Conservation (phyloP, 1,139 yeast genomes). For the Komagataea norvegica region DNA sequence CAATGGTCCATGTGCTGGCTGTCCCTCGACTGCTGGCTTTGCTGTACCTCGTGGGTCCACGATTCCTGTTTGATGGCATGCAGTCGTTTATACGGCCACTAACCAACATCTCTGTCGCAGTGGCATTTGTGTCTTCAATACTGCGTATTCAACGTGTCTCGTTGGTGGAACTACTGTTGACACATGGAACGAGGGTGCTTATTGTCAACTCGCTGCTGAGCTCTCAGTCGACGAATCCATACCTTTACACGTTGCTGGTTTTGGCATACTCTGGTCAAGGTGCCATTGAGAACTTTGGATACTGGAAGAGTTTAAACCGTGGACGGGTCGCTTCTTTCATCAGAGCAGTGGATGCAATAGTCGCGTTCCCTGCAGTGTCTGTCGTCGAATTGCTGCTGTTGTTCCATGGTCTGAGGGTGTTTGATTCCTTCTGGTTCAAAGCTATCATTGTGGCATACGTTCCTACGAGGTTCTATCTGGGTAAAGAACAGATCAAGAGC, state of each 20-base stretch:
- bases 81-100: constrained; percentile 44
- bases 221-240: neutral
- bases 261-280: no score
- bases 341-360: no score
- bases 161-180: neutral
- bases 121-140: neutral
- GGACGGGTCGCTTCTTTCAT: no score
- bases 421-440: constrained; percentile 5
- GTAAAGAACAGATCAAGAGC: neutral
- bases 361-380: neutral
- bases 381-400: constrained; percentile 3
- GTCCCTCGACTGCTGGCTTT: constrained; percentile 42
- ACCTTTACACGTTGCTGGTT: constrained; percentile 1
- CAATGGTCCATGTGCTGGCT: constrained; percentile 17
- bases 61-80: constrained; percentile 63
- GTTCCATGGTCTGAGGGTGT: constrained; percentile 3
- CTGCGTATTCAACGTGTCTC: neutral
- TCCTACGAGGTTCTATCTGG: constrained; percentile 3
- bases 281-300: no score
- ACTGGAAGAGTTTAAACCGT: no score
- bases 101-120: constrained; percentile 1
- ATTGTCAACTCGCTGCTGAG: neutral
- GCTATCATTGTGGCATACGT: constrained; percentile 1
- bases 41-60: constrained; percentile 57
- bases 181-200: neutral